Evolutionary conservation across 176 grass and related monocot species (phyloP).

Genomic region (Metroxylon sagu): DNA sequence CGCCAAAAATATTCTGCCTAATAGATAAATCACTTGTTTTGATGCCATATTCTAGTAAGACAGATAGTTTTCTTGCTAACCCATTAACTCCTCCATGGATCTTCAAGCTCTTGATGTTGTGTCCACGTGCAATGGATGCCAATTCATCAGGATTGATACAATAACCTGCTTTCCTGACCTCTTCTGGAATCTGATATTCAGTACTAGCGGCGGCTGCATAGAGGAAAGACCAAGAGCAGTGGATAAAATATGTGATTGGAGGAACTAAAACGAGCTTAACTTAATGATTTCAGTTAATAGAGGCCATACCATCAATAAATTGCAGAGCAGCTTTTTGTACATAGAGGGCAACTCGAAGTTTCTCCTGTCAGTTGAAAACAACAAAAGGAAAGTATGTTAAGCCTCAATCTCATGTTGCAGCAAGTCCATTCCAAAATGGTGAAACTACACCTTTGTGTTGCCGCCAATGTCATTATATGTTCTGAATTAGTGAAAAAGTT

Average conservation of each 20-base stretch:
- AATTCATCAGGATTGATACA: constrained; percentile 69
- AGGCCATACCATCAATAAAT: constrained; percentile 73
- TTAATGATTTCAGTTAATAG: constrained; percentile 5
- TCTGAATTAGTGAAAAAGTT: no score
- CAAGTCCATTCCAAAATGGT: no score
- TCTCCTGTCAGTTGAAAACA: constrained; percentile 43
- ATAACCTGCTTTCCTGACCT: constrained; percentile 59
- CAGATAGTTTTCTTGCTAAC: constrained; percentile 50
- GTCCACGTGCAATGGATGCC: constrained; percentile 51
- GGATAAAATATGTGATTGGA: neutral
- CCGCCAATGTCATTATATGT: no score
- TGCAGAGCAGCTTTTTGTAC: constrained; percentile 82
- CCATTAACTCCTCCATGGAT: constrained; percentile 55
- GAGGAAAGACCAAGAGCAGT: neutral
- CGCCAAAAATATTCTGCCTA: constrained; percentile 59
- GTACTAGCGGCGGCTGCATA: constrained; percentile 48
- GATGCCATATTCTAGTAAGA: constrained; percentile 51
- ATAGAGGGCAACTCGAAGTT: constrained; percentile 75
- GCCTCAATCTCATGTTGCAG: neutral
- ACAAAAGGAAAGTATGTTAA: neutral
- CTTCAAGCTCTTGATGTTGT: constrained; percentile 52
- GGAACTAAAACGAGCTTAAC: no score
- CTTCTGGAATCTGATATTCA: constrained; percentile 54
- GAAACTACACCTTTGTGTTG: no score
- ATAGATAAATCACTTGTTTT: constrained; percentile 38